phyloP scores from a whole-genome alignment of 2,329 filamentous ascomycete genomes.

The Fusarium phyllophilum region DNA sequence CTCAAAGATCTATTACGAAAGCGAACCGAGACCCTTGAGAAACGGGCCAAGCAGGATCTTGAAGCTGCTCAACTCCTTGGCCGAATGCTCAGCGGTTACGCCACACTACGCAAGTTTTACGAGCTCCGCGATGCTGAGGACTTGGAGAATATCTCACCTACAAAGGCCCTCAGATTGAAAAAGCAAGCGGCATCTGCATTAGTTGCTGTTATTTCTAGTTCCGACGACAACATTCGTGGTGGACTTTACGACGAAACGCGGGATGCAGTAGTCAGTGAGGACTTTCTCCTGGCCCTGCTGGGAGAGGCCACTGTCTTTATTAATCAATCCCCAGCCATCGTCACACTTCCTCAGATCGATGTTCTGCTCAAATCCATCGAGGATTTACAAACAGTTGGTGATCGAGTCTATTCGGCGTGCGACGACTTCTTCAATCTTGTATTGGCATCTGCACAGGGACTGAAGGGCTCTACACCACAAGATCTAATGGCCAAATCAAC shows the following conservation, averaged over 20 bases:
- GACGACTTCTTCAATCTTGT: conserved; percentile 83
- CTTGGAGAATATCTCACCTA: conserved; percentile 43
- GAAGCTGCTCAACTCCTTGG: conserved; percentile 87
- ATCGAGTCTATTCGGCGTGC: conserved; percentile 76
- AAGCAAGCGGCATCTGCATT: conserved; percentile 78
- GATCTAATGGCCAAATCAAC: conserved; percentile 72
- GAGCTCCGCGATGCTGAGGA: conserved; percentile 75
- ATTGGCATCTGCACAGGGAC: conserved; percentile 73
- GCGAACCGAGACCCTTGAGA: conserved; percentile 76
- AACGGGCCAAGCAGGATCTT: conserved; percentile 77
- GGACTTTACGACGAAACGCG: conserved; percentile 85
- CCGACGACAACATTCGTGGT: conserved; percentile 90
- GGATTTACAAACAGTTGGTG: conserved; percentile 79
- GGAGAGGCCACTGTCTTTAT: conserved; percentile 86
- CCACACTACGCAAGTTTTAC: conserved; percentile 89
- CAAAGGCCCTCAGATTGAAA: conserved; percentile 67
- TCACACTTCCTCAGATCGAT: conserved; percentile 79
- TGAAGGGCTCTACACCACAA: conserved; percentile 70
- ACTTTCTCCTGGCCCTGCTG: conserved; percentile 84
- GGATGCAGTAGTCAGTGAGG: conserved; percentile 86
- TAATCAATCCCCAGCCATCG: conserved; percentile 62
- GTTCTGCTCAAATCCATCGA: conserved; percentile 80
- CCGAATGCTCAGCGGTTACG: conserved; percentile 89
- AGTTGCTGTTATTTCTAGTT: conserved; percentile 84
- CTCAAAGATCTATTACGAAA: conserved; percentile 76